phyloP scores from a whole-genome alignment of 306 rosid species.

The Trifolium pratense region DNA sequence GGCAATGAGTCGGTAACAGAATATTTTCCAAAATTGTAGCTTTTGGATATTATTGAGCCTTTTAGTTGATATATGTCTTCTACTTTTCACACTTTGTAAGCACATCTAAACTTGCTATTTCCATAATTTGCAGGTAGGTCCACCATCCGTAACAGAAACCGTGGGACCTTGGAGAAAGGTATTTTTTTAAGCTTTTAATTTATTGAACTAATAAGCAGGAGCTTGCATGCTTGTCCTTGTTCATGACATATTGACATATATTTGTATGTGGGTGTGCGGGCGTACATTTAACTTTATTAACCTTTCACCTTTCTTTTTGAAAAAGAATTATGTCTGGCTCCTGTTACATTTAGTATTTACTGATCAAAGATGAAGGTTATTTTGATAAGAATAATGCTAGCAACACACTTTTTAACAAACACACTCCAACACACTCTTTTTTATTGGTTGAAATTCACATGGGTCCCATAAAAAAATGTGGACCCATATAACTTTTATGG shows the following conservation, averaged over 20 bases:
- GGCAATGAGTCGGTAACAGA: conserved; percentile 33
- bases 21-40: conserved; percentile 31
- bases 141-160: conserved; percentile 74
- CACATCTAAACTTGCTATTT: conserved; percentile 35
- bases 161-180: conserved; percentile 99
- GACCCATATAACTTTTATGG: too few species aligned
- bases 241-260: conserved; percentile 6
- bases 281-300: background rate
- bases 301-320: too few species aligned
- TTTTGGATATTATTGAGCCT: conserved; percentile 26
- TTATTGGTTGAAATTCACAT: too few species aligned
- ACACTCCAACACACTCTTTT: too few species aligned
- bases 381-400: too few species aligned
- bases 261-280: conserved; percentile 5
- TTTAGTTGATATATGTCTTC: conserved; percentile 21
- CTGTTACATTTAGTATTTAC: too few species aligned
- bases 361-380: too few species aligned
- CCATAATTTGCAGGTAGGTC: conserved; percentile 62
- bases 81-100: conserved; percentile 31
- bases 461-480: too few species aligned
- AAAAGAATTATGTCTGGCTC: too few species aligned
- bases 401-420: too few species aligned
- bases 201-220: background rate
- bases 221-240: conserved; percentile 30
- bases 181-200: conserved; percentile 32